Conservation (phyloP, 129 eudicot species). For the Logfia minima region DNA sequence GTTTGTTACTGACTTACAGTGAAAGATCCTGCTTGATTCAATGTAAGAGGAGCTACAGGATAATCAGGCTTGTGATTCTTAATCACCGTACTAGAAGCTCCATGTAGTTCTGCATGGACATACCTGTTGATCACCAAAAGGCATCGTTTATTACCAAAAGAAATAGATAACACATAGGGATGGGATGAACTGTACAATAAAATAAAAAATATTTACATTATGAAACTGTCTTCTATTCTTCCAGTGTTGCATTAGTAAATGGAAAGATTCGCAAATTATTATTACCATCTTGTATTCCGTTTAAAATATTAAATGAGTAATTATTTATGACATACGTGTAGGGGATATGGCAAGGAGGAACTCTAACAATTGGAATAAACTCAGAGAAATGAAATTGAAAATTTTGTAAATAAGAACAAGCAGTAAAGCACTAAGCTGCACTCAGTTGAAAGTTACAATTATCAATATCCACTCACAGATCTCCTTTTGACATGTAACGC, state of each 20-base stretch:
- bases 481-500: conserved; percentile 97
- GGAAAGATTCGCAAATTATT: neutral
- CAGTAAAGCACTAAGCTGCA: conserved; percentile 6
- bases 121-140: conserved; percentile 56
- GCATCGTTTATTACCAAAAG: neutral
- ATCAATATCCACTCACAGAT: conserved; percentile 63
- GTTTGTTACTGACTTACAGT: conserved; percentile 58
- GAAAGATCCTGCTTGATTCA: conserved; percentile 97
- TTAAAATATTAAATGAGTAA: neutral
- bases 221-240: conserved; percentile 13
- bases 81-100: conserved; percentile 96
- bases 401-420: neutral
- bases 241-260: neutral
- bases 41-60: conserved; percentile 91
- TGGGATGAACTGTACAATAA: neutral
- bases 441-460: conserved; percentile 15
- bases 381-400: neutral
- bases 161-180: neutral
- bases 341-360: neutral
- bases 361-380: neutral
- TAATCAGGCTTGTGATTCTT: conserved; percentile 93
- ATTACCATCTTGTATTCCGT: conserved; percentile 13
- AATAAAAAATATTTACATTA: neutral
- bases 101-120: conserved; percentile 96
- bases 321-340: neutral